Conservation (phyloP, 2,329 filamentous ascomycete species). For the Xylariaceae sp. region DNA sequence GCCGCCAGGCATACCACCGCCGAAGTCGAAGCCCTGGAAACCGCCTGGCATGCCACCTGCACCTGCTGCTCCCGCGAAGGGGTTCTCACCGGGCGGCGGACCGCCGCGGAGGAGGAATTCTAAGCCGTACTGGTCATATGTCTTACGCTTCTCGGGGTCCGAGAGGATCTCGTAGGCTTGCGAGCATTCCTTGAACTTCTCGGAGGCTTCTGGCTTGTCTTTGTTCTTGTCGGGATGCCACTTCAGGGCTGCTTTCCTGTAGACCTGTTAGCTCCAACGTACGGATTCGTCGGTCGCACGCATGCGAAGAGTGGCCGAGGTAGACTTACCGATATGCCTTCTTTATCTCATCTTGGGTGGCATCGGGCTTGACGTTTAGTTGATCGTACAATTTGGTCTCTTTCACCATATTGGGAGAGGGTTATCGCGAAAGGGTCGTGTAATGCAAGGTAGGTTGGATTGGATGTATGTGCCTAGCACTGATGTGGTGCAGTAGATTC, state of each 20-base stretch:
- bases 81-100: constrained; percentile 66
- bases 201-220: constrained; percentile 78
- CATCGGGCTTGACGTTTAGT: constrained; percentile 76
- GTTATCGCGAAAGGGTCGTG: constrained; percentile 8
- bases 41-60: constrained; percentile 57
- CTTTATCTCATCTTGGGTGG: constrained; percentile 92
- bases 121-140: constrained; percentile 92
- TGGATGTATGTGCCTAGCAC: neutral
- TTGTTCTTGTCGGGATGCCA: constrained; percentile 99
- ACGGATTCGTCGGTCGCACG: constrained; percentile 7
- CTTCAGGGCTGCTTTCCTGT: constrained; percentile 83
- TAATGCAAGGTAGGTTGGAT: neutral
- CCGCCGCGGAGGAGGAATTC: constrained; percentile 89
- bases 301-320: constrained; percentile 10
- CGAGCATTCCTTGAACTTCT: constrained; percentile 98
- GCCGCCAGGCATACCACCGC: constrained; percentile 48
- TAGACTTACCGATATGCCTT: constrained; percentile 81
- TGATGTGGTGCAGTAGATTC: neutral
- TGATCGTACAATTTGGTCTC: constrained; percentile 95
- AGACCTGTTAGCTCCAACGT: constrained; percentile 5
- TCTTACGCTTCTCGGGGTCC: constrained; percentile 94
- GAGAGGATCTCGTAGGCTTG: constrained; percentile 98
- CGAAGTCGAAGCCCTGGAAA: constrained; percentile 57
- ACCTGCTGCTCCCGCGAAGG: constrained; percentile 60
- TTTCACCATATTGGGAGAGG: constrained; percentile 72